Evolutionary conservation across 192 early-diverging fungal species (phyloP), one percentile per base, ranked within the genome.

Genomic region (Rhizophagus prolifer): DNA sequence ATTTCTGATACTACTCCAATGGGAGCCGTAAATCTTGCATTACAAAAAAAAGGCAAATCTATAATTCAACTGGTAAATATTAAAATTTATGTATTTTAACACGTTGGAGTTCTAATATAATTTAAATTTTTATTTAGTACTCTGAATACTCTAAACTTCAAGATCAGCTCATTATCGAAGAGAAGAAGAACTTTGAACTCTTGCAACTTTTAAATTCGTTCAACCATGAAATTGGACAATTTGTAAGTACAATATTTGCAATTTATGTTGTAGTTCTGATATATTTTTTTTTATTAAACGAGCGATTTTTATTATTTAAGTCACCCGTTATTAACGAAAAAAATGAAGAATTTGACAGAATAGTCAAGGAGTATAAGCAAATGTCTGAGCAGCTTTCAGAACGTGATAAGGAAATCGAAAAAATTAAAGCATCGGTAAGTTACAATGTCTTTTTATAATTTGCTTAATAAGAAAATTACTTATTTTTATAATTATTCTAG

Each of bases 11-110:
- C 28, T 63, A 16, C 62, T 31, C 62, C 62, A 30, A 26, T 30
- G 19, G 21, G 31, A 8, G 31, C 65, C 9, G 34, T 67, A 36
- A 38, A 34, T 12, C 28, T 36, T n/a, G 65, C 65, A 67, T 38
- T 67, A 9, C 65, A 38, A 10, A n/a, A 30, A 19, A 67, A 67
- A 34, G 65, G 65, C 41, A 67, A 67, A 67, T 67, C 65, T 67
- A 67, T 67, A 36, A 19, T 67, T 21, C 28, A 67, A n/a, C n/a
- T 67, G 65, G 65, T 67, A 67, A 16, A 67, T 36, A n/a, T 38
- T 21, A 36, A 67, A 36, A 13, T n/a, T 3, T n/a, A 23, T 9
- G 7, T n/a, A 36, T 67, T 67, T 41, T 36, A 9, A 23, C 21
- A 8, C 1, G 12, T n/a, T 2, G 21, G 38, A 8, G 34, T 21